Percentiles rank a stretch among this genome's conserved stretches.
These are phyloP conservation scores for Plasmopara viticola DNA, from an alignment of 352 stramenopile species.

Conservation along the genomic window DNA sequence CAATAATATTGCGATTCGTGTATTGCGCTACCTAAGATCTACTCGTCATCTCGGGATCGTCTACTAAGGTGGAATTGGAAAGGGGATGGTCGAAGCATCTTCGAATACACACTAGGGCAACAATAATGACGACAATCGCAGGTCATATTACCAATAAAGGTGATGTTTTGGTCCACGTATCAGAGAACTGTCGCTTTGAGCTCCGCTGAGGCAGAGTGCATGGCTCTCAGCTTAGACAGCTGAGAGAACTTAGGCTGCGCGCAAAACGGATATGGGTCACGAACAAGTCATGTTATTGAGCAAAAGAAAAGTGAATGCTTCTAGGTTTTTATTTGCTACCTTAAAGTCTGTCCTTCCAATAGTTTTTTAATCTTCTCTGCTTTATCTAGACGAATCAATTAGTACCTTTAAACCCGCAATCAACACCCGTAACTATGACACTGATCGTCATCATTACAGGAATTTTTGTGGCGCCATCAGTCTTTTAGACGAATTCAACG, in stretches of 20 bases:
- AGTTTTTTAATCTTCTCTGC: too few relatives aligned
- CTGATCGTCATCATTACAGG: too few relatives aligned
- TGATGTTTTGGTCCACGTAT: slow-evolving; percentile 5
- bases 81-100: slow-evolving; percentile 1
- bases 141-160: slow-evolving; percentile 8
- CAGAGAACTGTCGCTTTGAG: slow-evolving; percentile 8
- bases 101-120: slow-evolving; percentile 7
- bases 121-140: slow-evolving; percentile 7
- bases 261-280: not conserved
- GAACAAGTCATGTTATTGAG: slow-evolving; percentile 1
- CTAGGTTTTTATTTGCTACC: too few relatives aligned
- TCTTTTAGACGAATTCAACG: too few relatives aligned
- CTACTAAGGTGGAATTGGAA: not conserved
- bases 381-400: too few relatives aligned
- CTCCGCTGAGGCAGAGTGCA: slow-evolving; percentile 13
- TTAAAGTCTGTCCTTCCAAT: too few relatives aligned
- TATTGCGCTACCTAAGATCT: slow-evolving; percentile 7
- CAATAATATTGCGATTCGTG: slow-evolving; percentile 2
- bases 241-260: slow-evolving; percentile 3
- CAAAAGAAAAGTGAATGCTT: too few relatives aligned
- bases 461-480: too few relatives aligned
- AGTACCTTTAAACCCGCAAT: too few relatives aligned
- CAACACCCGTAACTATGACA: too few relatives aligned
- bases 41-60: slow-evolving; percentile 3
- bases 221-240: slow-evolving; percentile 5